These are phyloP conservation scores for Pseudocohnilembus persalinus DNA, from an alignment of 169 alveolate species.

Conservation along the genomic window DNA sequence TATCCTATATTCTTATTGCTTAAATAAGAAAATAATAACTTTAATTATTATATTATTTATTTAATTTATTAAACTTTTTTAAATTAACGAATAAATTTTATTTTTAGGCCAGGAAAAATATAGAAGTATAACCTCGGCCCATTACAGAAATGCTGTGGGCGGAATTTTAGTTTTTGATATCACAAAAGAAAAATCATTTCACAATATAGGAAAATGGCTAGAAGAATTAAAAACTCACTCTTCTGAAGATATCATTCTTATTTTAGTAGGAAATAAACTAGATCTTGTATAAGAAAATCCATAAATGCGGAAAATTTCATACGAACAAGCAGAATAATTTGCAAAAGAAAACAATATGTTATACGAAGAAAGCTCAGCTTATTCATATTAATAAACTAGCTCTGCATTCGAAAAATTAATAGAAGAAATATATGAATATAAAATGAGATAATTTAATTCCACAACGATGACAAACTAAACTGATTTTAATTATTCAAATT, in stretches of 20 bases:
- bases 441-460: neutral
- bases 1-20: too few species aligned
- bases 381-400: conserved; percentile 9
- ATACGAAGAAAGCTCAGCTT: conserved; percentile 30
- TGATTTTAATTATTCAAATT: too few species aligned
- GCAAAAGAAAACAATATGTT: conserved; percentile 2
- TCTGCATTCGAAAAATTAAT: conserved; percentile 30
- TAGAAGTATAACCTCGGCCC: conserved; percentile 47
- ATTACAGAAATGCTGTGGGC: conserved; percentile 96
- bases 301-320: conserved; percentile 17
- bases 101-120: conserved; percentile 26
- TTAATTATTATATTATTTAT: too few species aligned
- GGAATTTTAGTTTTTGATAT: conserved; percentile 95
- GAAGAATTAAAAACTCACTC: conserved; percentile 36
- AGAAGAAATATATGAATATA: conserved; percentile 13
- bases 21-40: too few species aligned
- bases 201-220: conserved; percentile 71
- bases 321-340: conserved; percentile 14
- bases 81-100: too few species aligned
- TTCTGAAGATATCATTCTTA: conserved; percentile 29
- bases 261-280: conserved; percentile 35
- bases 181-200: conserved; percentile 89
- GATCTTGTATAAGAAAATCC: conserved; percentile 26
- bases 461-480: too few species aligned
- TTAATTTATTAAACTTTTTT: too few species aligned